Conservation (phyloP, 2,329 filamentous ascomycete species). For the Spiromastix sp. region DNA sequence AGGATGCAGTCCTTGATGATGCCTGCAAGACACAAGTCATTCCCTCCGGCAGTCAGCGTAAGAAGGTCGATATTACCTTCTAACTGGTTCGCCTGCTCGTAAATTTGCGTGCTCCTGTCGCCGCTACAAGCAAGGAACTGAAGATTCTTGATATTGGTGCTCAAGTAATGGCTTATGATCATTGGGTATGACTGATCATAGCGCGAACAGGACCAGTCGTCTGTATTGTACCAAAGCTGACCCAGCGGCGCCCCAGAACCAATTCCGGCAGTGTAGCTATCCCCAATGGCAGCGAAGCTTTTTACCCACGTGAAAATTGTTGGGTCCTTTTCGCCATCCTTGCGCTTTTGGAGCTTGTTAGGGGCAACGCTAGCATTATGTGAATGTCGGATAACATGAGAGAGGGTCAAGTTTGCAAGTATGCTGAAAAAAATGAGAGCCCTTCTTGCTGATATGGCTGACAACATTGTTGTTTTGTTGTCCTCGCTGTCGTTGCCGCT, state of each 20-base stretch:
- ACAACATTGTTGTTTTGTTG: too few species aligned
- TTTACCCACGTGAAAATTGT: constrained; percentile 18
- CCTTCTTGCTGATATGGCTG: too few species aligned
- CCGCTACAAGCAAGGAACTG: constrained; percentile 21
- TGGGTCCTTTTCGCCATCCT: neutral
- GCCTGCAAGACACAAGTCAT: constrained; percentile 27
- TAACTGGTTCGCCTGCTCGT: constrained; percentile 18
- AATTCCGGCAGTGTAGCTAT: constrained; percentile 31
- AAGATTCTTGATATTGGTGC: constrained; percentile 16
- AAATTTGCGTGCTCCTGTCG: constrained; percentile 18
- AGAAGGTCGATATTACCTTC: constrained; percentile 23
- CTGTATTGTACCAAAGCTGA: neutral
- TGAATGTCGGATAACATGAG: too few species aligned
- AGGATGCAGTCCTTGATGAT: constrained; percentile 17
- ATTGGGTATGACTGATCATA: constrained; percentile 20
- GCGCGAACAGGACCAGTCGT: constrained; percentile 19
- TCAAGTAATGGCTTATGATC: constrained; percentile 17
- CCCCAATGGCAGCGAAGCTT: constrained; percentile 26
- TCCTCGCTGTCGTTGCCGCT: too few species aligned
- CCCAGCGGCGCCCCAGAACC: constrained; percentile 16
- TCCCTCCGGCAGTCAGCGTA: constrained; percentile 28
- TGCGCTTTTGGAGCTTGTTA: too few species aligned
- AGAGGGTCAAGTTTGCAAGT: too few species aligned
- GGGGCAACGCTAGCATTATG: too few species aligned
- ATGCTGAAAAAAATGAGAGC: too few species aligned